Percentiles rank a stretch among this genome's conserved stretches.
Evolutionary conservation across 805 yeast genomes (phyloP).

Genomic region (Metschnikowia colocasiae): DNA sequence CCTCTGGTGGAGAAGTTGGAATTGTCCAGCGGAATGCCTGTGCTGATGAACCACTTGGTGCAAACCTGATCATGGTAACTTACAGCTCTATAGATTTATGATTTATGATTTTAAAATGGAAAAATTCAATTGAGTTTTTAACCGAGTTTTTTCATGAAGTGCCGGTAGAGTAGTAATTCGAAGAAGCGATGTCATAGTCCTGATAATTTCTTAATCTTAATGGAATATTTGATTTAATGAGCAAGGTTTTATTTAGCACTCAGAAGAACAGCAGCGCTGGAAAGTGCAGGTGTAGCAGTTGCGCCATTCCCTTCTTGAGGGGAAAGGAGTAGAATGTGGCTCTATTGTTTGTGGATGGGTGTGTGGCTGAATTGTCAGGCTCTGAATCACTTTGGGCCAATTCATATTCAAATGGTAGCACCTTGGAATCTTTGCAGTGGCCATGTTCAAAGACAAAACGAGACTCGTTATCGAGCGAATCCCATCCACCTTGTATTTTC

Average conservation of each 20-base stretch:
- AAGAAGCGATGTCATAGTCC: background rate
- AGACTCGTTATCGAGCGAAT: background rate
- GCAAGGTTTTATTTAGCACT: background rate
- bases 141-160: too few relatives aligned
- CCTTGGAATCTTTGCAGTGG: background rate
- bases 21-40: conserved; percentile 6
- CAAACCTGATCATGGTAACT: background rate
- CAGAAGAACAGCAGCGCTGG: background rate
- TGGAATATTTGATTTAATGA: background rate
- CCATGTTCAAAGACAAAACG: background rate
- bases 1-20: conserved; percentile 28
- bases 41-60: conserved; percentile 1
- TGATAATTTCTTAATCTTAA: background rate
- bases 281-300: too few relatives aligned
- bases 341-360: background rate
- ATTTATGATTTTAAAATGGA: background rate
- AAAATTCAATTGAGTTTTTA: background rate
- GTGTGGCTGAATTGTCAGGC: background rate
- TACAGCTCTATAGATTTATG: background rate
- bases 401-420: background rate
- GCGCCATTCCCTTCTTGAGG: too few relatives aligned
- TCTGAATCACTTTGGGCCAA: background rate
- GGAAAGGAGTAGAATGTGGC: background rate
- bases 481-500: background rate
- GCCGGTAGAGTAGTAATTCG: background rate